phyloP scores from a whole-genome alignment of 305 asterid species.

The Petunia hybrid region DNA sequence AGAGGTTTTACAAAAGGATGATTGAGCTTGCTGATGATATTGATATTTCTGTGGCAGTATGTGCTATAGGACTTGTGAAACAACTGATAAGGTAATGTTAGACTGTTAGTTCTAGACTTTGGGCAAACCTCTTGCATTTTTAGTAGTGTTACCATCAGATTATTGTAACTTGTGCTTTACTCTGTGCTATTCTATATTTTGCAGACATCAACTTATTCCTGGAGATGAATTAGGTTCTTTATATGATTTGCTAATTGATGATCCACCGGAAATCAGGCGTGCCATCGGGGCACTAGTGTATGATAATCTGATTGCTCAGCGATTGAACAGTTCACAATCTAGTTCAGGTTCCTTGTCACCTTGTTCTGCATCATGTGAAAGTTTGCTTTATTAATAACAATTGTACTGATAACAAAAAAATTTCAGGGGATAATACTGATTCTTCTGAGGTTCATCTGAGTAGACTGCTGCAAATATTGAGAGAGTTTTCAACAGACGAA shows the following conservation, averaged over 20 bases:
- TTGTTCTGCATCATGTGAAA: constrained; percentile 14
- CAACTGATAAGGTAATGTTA: constrained; percentile 77
- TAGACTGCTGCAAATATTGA: constrained; percentile 89
- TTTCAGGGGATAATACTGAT: constrained; percentile 71
- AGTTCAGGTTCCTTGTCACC: constrained; percentile 62
- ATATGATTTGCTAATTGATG: constrained; percentile 92
- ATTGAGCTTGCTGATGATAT: constrained; percentile 97
- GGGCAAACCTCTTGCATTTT: constrained; percentile 20
- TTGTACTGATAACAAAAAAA: constrained; percentile 19
- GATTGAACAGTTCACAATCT: constrained; percentile 79
- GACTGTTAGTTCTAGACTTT: constrained; percentile 27
- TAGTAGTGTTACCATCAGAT: constrained; percentile 35
- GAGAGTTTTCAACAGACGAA: constrained; percentile 89
- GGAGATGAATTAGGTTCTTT: constrained; percentile 96
- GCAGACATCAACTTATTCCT: constrained; percentile 96
- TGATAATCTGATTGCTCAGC: constrained; percentile 98
- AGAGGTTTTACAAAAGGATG: constrained; percentile 91
- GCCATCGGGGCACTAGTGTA: constrained; percentile 93
- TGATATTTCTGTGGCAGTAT: constrained; percentile 96
- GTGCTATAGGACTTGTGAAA: constrained; percentile 97
- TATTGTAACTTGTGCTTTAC: constrained; percentile 40
- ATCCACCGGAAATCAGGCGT: constrained; percentile 93
- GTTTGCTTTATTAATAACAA: constrained; percentile 22
- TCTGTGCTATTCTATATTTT: constrained; percentile 39
- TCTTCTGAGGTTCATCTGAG: constrained; percentile 79